Evolutionary conservation across 129 eudicot genomes (phyloP), one percentile per base, ranked within the genome.

Genomic region (carrot (Daucus carota)): DNA sequence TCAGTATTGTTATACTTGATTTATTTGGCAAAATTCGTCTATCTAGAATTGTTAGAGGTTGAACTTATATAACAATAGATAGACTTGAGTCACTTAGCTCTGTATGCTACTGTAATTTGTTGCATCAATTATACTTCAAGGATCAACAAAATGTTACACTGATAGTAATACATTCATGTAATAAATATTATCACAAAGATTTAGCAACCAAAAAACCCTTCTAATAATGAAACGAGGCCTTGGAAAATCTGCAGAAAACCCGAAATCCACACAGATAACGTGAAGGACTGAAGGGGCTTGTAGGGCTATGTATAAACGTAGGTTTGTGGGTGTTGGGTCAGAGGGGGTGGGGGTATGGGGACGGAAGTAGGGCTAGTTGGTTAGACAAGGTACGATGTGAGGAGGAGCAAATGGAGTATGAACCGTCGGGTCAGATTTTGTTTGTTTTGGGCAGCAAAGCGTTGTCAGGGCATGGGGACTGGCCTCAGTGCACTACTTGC

Each of bases 371-470:
- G 20, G 18, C 18, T 63, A 40, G 20, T 28, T 38, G 43, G 72
- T 33, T 68, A 68, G 20, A 68, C 73, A 33, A 33, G 36, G 45
- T 17, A 40, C 47, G 31, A 41, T 40, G 48, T 44, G 22, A 38
- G 32, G 62, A 41, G 59, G 59, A 18, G 59, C 26, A 50, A n/a
- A 50, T 50, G 73, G 62, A 44, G 73, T 38, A 22, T 12, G 52
- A 79, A 73, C 57, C 78, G 78, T 73, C 73, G 77, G 77, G 28
- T 28, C 63, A 72, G 77, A 57, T 79, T 73, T 73, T 73, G 77
- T 70, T 60, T 78, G 57, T 28, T 78, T 71, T 48, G 22, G 73
- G 70, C 76, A 52, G 77, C 42, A 20, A 22, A 57, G 20, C 18
- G 42, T 59, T 59, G 34, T 60, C 47, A 18, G 73, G 46, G 43